Percentiles rank a stretch among this genome's conserved stretches.
phyloP scores from a whole-genome alignment of 169 alveolate genomes.

The Plasmodium gonderi region DNA sequence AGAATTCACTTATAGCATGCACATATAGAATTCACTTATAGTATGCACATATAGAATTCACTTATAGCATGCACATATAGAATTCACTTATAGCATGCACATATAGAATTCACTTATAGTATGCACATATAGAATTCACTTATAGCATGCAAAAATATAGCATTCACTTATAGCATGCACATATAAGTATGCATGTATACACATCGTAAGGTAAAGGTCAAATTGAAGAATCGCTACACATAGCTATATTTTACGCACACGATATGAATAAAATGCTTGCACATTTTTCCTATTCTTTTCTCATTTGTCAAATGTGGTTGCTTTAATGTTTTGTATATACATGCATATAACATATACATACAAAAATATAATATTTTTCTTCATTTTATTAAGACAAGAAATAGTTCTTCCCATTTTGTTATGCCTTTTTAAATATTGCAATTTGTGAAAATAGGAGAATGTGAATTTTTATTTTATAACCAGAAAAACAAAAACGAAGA shows the following conservation, averaged over 20 bases:
- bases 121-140: not conserved
- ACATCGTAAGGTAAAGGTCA: not conserved
- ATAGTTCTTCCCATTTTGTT: not conserved
- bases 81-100: too few species aligned
- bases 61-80: not conserved
- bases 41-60: not conserved
- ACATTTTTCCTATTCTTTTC: not conserved
- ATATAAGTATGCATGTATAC: not conserved
- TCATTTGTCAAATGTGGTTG: conserved; percentile 2
- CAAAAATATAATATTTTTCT: not conserved
- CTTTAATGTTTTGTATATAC: too few species aligned
- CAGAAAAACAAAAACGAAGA: too few species aligned
- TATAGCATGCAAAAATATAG: not conserved
- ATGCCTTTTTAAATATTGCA: not conserved
- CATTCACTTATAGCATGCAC: not conserved
- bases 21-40: not conserved
- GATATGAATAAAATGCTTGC: not conserved
- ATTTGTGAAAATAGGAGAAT: not conserved
- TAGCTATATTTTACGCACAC: not conserved
- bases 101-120: not conserved
- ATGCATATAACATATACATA: not conserved
- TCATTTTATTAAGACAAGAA: not conserved
- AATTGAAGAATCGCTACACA: not conserved
- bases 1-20: too few species aligned
- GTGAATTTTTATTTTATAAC: not conserved